Conservation (phyloP, 768 basidiomycete species). For the Termitomyces sp. region DNA sequence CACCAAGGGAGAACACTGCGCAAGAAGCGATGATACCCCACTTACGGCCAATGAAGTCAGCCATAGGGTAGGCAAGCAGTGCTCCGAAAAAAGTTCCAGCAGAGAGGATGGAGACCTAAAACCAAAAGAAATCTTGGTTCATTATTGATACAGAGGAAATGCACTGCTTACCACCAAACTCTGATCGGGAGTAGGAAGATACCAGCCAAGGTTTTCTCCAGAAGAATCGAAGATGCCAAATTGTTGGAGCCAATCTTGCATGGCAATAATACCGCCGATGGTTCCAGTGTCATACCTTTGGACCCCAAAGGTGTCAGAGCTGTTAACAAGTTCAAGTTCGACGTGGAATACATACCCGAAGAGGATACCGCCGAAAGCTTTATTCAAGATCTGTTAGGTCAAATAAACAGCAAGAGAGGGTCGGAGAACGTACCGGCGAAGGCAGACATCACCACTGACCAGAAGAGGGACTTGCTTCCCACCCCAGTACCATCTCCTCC, state of each 20-base stretch:
- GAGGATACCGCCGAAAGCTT: constrained; percentile 43
- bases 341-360: constrained; percentile 26
- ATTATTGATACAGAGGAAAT: not conserved
- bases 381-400: not conserved
- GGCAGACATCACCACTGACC: constrained; percentile 33
- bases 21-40: constrained; percentile 60
- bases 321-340: not conserved
- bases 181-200: constrained; percentile 36
- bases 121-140: not conserved
- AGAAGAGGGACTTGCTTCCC: constrained; percentile 22
- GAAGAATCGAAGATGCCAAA: constrained; percentile 34
- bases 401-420: not conserved
- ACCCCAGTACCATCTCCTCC: constrained; percentile 28
- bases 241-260: constrained; percentile 49
- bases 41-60: constrained; percentile 46
- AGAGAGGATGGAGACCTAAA: constrained; percentile 58
- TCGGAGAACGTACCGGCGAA: constrained; percentile 28
- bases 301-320: constrained; percentile 25
- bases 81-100: constrained; percentile 88
- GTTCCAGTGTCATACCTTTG: constrained; percentile 73
- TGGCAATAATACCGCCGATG: constrained; percentile 72
- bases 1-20: constrained; percentile 56
- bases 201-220: constrained; percentile 24
- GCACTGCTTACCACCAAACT: constrained; percentile 29
- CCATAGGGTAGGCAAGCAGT: constrained; percentile 39